phyloP scores from a whole-genome alignment of 1,284 basidiomycete species.

The Cystobasidium slooffiae region DNA sequence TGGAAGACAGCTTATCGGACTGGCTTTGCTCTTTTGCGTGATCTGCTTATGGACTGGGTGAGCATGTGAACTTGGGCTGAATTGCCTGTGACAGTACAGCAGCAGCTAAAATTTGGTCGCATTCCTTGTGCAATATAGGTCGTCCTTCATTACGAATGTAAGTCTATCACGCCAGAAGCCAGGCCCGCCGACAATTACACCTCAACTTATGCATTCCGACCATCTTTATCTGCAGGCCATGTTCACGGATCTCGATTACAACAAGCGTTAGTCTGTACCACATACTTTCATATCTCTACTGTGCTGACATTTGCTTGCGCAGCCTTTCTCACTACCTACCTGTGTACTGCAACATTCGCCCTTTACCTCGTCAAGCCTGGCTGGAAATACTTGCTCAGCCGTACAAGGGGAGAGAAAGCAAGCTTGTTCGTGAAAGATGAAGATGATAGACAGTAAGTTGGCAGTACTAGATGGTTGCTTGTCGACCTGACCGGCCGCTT shows the following conservation, averaged over 20 bases:
- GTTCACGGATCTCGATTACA: slow-evolving; percentile 51
- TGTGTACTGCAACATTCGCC: slow-evolving; percentile 85
- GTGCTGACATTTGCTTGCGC: slow-evolving; percentile 11
- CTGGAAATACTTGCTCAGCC: slow-evolving; percentile 19
- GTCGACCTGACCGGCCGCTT: neutral
- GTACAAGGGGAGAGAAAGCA: neutral
- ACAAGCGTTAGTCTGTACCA: slow-evolving; percentile 50
- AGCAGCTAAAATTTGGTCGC: neutral
- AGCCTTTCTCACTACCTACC: slow-evolving; percentile 69
- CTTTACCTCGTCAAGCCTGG: slow-evolving; percentile 74
- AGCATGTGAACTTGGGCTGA: slow-evolving; percentile 6
- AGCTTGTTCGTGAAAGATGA: slow-evolving; percentile 26
- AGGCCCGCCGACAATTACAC: neutral
- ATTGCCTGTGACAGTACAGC: neutral
- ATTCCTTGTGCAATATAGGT: slow-evolving; percentile 25
- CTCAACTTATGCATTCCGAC: slow-evolving; percentile 4
- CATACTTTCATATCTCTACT: neutral
- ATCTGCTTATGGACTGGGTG: slow-evolving; percentile 77
- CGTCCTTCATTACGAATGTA: slow-evolving; percentile 51
- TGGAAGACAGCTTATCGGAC: slow-evolving; percentile 62
- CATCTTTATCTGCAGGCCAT: slow-evolving; percentile 43
- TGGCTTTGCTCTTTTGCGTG: slow-evolving; percentile 73
- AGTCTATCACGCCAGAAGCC: slow-evolving; percentile 17
- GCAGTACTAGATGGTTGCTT: neutral
- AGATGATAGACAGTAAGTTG: slow-evolving; percentile 15